phyloP scores from a whole-genome alignment of 2,329 filamentous ascomycete genomes.

The Aspergillus glaucus region DNA sequence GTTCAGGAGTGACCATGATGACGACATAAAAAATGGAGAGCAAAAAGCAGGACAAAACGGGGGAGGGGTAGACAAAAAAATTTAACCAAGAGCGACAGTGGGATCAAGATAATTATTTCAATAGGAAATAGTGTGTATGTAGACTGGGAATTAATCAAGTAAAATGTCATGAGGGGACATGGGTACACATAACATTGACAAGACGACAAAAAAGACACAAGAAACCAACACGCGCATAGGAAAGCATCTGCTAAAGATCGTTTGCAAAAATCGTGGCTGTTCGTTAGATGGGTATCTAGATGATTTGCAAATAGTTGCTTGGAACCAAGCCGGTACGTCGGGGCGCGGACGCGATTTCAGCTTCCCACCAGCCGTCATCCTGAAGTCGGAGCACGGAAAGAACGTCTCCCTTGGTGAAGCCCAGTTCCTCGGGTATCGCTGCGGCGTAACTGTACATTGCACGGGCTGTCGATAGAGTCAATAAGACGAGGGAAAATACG shows the following conservation, averaged over 20 bases:
- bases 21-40: not conserved
- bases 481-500: not conserved
- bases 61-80: not conserved
- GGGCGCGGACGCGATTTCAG: slow-evolving; percentile 66
- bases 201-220: not conserved
- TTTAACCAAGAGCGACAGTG: not conserved
- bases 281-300: slow-evolving; percentile 32
- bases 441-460: slow-evolving; percentile 92
- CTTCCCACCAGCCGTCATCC: slow-evolving; percentile 99
- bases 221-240: not conserved
- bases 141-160: not conserved
- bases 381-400: slow-evolving; percentile 83
- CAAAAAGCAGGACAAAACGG: not conserved
- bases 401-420: slow-evolving; percentile 86
- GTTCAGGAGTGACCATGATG: too few relatives aligned
- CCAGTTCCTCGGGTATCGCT: slow-evolving; percentile 89
- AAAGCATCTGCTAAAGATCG: not conserved
- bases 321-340: slow-evolving; percentile 53
- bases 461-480: slow-evolving; percentile 56
- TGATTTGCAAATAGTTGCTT: slow-evolving; percentile 60
- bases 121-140: not conserved
- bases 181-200: not conserved
- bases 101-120: not conserved
- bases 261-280: slow-evolving; percentile 13
- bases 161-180: not conserved